Evolutionary conservation across 306 rosid species (phyloP).

Genomic region (Lagenaria siceraria): DNA sequence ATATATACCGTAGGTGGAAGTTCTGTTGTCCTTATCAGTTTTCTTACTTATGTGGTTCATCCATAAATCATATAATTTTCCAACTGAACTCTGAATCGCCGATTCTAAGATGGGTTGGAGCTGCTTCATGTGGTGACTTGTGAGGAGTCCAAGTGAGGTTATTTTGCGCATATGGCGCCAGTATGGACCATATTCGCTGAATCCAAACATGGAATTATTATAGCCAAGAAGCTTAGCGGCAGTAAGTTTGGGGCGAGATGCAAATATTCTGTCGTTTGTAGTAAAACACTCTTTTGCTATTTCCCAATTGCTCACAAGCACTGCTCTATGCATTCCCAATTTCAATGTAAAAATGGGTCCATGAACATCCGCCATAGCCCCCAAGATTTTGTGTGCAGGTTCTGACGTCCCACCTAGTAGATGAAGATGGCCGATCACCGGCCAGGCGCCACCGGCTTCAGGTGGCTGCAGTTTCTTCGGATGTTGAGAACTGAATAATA

Average conservation of each 20-base stretch:
- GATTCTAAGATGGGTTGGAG: constrained; percentile 30
- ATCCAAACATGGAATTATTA: constrained; percentile 36
- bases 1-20: too few species aligned
- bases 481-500: neutral
- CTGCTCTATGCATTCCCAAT: constrained; percentile 23
- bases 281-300: constrained; percentile 50
- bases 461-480: constrained; percentile 3
- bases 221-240: constrained; percentile 44
- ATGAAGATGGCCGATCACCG: constrained; percentile 17
- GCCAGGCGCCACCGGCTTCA: constrained; percentile 13
- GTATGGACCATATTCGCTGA: constrained; percentile 31
- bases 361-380: constrained; percentile 14
- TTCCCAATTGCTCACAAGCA: constrained; percentile 46
- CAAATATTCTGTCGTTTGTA: constrained; percentile 32
- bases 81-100: constrained; percentile 9
- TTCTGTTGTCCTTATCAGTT: too few species aligned
- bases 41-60: constrained; percentile 3
- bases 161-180: constrained; percentile 44
- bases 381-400: constrained; percentile 9
- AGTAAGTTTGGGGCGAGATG: constrained; percentile 36
- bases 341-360: constrained; percentile 12
- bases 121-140: constrained; percentile 21
- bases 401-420: neutral
- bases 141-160: constrained; percentile 29
- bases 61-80: constrained; percentile 3